Conservation (phyloP, 2,329 filamentous ascomycete genomes). For the Pseudonectria buxi region DNA sequence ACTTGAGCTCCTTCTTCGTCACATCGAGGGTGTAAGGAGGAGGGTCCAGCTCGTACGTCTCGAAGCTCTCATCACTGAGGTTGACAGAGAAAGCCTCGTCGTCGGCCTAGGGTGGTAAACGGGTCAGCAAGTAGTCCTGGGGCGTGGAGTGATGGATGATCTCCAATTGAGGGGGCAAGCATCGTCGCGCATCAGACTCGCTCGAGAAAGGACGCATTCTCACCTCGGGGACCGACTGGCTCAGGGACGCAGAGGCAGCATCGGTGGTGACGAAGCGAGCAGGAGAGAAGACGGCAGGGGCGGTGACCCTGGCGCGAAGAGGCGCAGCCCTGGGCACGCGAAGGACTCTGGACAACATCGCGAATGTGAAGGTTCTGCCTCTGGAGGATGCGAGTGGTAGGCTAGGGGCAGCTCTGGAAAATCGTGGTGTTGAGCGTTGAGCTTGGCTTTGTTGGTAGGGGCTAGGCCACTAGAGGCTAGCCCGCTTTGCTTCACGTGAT, state of each 20-base stretch:
- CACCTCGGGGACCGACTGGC: slow-evolving; percentile 58
- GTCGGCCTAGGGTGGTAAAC: slow-evolving; percentile 59
- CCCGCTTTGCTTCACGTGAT: no score
- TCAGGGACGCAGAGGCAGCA: slow-evolving; percentile 84
- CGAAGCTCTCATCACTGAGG: slow-evolving; percentile 97
- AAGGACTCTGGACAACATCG: slow-evolving; percentile 67
- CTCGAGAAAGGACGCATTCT: slow-evolving; percentile 23
- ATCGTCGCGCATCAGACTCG: slow-evolving; percentile 2
- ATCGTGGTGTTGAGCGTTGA: slow-evolving; percentile 39
- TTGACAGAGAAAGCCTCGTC: slow-evolving; percentile 88
- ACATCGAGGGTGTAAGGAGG: slow-evolving; percentile 86
- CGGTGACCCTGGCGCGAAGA: slow-evolving; percentile 43
- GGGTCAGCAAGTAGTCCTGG: slow-evolving; percentile 11
- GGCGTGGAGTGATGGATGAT: background rate
- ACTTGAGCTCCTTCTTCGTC: slow-evolving; percentile 96
- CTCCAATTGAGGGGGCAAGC: slow-evolving; percentile 1
- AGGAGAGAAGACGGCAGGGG: slow-evolving; percentile 37
- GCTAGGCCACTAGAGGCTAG: slow-evolving; percentile 21
- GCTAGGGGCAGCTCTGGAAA: slow-evolving; percentile 34
- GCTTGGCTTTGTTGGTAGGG: slow-evolving; percentile 32
- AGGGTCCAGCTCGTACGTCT: slow-evolving; percentile 98
- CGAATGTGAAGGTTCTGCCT: slow-evolving; percentile 25
- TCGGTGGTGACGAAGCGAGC: slow-evolving; percentile 86
- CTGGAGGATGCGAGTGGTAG: slow-evolving; percentile 25
- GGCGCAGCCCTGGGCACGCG: slow-evolving; percentile 54